Base-by-base conservation (phyloP, 2,329 filamentous ascomycete genomes). In the Xylariaceae sp. region DNA sequence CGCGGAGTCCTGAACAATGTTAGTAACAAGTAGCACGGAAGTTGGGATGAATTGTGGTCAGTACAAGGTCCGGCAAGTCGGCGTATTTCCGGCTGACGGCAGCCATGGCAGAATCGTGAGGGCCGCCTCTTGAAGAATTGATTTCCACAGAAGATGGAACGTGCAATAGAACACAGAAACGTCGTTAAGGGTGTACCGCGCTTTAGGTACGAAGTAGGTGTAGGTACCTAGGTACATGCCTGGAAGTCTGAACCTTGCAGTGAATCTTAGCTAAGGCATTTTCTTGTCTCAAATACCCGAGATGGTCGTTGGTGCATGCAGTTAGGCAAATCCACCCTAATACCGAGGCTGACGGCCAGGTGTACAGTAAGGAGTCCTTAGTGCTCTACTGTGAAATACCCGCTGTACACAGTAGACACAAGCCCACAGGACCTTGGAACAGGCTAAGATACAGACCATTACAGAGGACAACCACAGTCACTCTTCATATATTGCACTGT, bases 21-120 rank as follows among this genome's bases (percentile, higher is more conserved):
- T 30, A 58, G 50, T 39, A 15, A 40, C 22, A 40, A 41, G 34
- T 19, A 43, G 15, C 10, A 29, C 18, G 12, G 40, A 34, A 34
- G 47, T 39, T 42, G 10, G 16, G 42, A 50, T 51, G 16, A 47
- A 29, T 39, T 56, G 49, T 21, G 34, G 57, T 59, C 13, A 49
- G 37, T 75, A 92, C 89, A 70, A 94, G 74, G 69, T 92, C 89
- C 53, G 88, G 89, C 60, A 94, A 75, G 53, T 84, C 86, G 47
- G 88, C 88, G 68, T 92, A 94, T 76, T 94, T 94, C 66, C 86
- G 83, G 68, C 86, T 88, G 58, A 88, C 78, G 34, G 88, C n/a
- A n/a, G n/a, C 81, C 87, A 91, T 91, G 49, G 46, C 50, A 59
- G 37, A 8, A 22, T 22, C 9, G 30, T 48, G 3, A 26, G 29